Base-by-base conservation (phyloP, 805 yeast genomes). In the Candida boidinii region DNA sequence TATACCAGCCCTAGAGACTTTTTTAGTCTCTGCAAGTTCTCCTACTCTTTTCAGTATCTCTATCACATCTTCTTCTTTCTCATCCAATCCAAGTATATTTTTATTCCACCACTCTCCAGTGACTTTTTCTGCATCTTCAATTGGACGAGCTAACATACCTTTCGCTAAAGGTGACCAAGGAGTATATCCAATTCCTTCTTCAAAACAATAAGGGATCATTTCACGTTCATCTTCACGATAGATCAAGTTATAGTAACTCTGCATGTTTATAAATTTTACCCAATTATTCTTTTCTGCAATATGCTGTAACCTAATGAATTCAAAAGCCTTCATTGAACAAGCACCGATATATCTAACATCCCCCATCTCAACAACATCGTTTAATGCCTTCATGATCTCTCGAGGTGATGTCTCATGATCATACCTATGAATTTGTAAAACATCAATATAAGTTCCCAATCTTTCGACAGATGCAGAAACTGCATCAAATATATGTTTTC, bases 191-290 rank as follows among this genome's bases (percentile, higher is more conserved):
- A 77, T 68, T 12, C 68, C 68, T 10, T 67, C 66, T 31, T 58
- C 60, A 17, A 66, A 52, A 39, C 79, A 72, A 49, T 54, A 76
- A 17, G 69, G 72, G 37, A 63, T 68, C 64, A 74, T 56, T 45
- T 77, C 83, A 12, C 76, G 54, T 46, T 76, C 83, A 32, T 76
- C 82, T 45, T 76, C 82, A 17, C 83, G 58, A 44, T 71, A 60
- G 8, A 75, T 33, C 41, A 76, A 53, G 44, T 73, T 73, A 52
- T 76, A 70, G 47, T 54, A 66, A 44, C 68, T 66, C 51, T 77
- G 82, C 70, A 74, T 67, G 21, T 69, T 60, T 32, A 76, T 60
- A 41, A 77, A 76, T 48, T 72, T 74, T 41, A 56, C 54, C 77
- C 76, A 76, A 21, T 66, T 68, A 42, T 68, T 40, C 46, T 60